Conservation (phyloP, 2,329 filamentous ascomycete genomes). For the Stemphylium beticola region DNA sequence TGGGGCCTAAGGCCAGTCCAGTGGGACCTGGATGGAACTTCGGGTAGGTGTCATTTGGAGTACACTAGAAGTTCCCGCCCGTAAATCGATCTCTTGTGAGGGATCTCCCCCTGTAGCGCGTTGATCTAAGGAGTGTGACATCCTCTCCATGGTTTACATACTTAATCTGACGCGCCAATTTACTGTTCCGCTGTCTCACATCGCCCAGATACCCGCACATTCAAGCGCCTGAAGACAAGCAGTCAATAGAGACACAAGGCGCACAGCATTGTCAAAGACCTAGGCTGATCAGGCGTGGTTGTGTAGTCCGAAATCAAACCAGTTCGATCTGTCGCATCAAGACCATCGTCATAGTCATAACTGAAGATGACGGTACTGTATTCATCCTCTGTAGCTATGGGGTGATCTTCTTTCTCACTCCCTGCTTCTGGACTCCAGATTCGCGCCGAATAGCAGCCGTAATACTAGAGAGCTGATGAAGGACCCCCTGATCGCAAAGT, state of each 20-base stretch:
- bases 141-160: background rate
- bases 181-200: background rate
- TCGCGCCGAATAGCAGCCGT: slow-evolving; percentile 12
- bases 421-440: slow-evolving; percentile 2
- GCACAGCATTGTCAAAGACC: background rate
- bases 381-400: background rate
- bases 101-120: too few relatives aligned
- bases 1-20: background rate
- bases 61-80: background rate
- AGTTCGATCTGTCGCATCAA: background rate
- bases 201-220: background rate
- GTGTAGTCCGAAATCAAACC: background rate
- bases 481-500: background rate
- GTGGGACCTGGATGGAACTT: background rate
- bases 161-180: background rate
- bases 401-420: background rate
- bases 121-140: background rate
- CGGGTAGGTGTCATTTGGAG: background rate
- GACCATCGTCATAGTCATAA: background rate
- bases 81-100: background rate
- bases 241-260: background rate
- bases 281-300: background rate
- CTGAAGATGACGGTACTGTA: background rate
- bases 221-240: background rate
- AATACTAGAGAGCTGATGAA: slow-evolving; percentile 16